These are phyloP conservation scores for Phialophora verrucosa DNA, from an alignment of 2,329 filamentous ascomycete genomes.

Conservation along the genomic window DNA sequence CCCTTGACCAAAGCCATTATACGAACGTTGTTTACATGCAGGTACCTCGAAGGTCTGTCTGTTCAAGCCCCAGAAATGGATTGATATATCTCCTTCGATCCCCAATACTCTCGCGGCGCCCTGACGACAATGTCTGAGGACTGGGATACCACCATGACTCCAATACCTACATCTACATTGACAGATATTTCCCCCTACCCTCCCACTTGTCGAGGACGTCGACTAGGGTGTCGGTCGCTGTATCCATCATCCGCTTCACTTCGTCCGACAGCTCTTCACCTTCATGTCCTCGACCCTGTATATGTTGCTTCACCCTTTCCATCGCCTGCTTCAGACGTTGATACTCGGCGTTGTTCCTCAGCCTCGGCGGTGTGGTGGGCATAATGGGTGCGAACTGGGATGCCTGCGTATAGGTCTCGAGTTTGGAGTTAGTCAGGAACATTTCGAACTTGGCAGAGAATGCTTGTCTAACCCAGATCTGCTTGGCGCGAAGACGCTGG, in stretches of 20 bases:
- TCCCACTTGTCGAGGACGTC: constrained; percentile 8
- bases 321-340: constrained; percentile 1
- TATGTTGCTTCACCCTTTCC: not conserved
- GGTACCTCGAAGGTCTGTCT: not conserved
- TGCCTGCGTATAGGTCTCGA: not conserved
- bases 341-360: not conserved
- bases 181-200: not conserved
- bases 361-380: not conserved
- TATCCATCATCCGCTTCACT: constrained; percentile 6
- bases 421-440: not conserved
- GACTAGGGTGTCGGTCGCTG: constrained; percentile 4
- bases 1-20: not conserved
- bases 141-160: not conserved
- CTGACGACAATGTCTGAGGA: not conserved
- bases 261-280: constrained; percentile 5
- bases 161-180: not conserved
- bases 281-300: constrained; percentile 4
- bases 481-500: not conserved
- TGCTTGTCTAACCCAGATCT: not conserved
- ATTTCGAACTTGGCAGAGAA: not conserved
- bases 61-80: not conserved
- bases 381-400: not conserved
- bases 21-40: not conserved
- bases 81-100: not conserved
- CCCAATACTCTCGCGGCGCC: not conserved